Base-by-base conservation (phyloP, 345 rosid species). In the Camelina sativa region DNA sequence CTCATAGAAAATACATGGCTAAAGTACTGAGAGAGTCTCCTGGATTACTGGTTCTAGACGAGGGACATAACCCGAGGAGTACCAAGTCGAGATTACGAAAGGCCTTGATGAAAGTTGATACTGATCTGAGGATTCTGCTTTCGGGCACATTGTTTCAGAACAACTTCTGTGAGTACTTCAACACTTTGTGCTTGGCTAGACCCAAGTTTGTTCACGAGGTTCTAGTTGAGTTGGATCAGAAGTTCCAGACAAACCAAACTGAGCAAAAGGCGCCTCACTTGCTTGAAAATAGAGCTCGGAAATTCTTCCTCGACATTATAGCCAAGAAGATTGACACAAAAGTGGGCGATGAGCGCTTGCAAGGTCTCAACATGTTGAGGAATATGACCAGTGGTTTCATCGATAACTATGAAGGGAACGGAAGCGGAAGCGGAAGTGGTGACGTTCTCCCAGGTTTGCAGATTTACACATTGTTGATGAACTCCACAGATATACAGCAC, bases 111-210 rank as follows among this genome's bases (percentile, higher is more conserved):
- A 93, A 88, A 82, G 97, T 88, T 35, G 82, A 88, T 56, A 87
- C 97, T 0, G 96, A 89, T 60, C 66, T 83, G 50, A 85, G 98
- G 79, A 80, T 93, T 50, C 48, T 93, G 85, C 98, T 93, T 41
- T 93, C 97, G 0, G 98, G 96, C 34, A 91, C 98, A 7, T 72
- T 93, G 73, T 93, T 93, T 82, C 98, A 93, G 85, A 93, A 93
- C 82, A 93, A 93, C 79, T 93, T 93, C 82, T 87, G 92, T 54
- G 98, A 93, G 74, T 93, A 93, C 80, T 93, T 91, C 78, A 93
- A 93, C 78, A 93, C 98, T 28, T 85, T 93, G 43, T 89, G 91
- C 76, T 79, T 93, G 68, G 97, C 98, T 13, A 87, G 98, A 67
- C 98, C 98, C 0, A 86, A 86, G 80, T 91, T 93, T 60, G 74